Percentiles rank a stretch among this genome's conserved stretches.
phyloP scores from a whole-genome alignment of 169 alveolate genomes.

The Nephromyces sp. region DNA sequence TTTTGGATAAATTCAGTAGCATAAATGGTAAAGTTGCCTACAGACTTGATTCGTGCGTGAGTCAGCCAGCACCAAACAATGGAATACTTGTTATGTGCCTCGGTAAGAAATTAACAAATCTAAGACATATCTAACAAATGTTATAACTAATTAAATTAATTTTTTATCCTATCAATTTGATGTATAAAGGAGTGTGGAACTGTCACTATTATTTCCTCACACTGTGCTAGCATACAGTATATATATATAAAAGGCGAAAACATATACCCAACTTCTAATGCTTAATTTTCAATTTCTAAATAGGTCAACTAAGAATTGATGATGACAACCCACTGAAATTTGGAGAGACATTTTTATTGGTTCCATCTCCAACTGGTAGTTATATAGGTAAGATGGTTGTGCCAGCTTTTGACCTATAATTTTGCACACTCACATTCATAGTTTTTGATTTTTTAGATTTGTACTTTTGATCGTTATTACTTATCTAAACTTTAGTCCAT shows the following conservation, averaged over 20 bases:
- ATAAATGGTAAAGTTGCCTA: conserved; percentile 40
- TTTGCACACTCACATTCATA: no score
- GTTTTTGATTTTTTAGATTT: no score
- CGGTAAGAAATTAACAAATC: conserved; percentile 13
- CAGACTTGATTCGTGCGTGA: conserved; percentile 53
- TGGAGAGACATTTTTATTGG: conserved; percentile 54
- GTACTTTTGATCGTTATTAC: no score
- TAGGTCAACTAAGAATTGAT: conserved; percentile 55
- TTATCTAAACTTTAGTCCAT: no score
- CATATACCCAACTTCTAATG: background rate
- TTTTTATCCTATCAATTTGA: background rate
- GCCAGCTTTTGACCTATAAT: no score
- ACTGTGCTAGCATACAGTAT: background rate
- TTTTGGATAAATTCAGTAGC: conserved; percentile 51
- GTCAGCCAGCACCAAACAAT: conserved; percentile 64
- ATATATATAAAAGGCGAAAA: background rate
- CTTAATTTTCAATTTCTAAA: background rate
- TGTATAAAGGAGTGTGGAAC: background rate
- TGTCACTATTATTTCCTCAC: background rate
- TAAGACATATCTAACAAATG: background rate
- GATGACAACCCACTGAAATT: conserved; percentile 63
- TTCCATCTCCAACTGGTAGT: conserved; percentile 59
- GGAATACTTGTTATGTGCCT: conserved; percentile 59
- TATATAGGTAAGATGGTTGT: conserved; percentile 35
- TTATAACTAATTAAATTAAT: background rate